Percentiles rank a stretch among this genome's conserved stretches.
Conservation (phyloP, 805 yeast genomes). For the Starmerella sirachaensis region DNA sequence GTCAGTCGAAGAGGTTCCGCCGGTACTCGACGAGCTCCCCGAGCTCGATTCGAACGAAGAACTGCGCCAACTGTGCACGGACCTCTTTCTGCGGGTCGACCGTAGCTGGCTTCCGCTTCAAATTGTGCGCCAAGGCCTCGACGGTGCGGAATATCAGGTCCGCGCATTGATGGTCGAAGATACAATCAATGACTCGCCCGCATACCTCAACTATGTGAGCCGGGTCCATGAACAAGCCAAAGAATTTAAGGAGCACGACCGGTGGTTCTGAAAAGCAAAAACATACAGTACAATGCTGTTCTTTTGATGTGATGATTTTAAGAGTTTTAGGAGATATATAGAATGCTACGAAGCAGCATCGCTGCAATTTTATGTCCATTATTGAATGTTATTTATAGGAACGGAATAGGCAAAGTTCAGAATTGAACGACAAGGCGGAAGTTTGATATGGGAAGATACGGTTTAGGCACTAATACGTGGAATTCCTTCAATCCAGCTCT, state of each 20-base stretch:
- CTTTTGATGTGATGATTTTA: background rate
- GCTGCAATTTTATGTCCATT: no score
- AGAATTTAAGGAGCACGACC: conserved; percentile 14
- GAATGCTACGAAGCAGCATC: background rate
- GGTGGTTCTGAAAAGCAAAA: conserved; percentile 16
- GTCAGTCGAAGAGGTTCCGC: conserved; percentile 35
- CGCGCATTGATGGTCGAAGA: conserved; percentile 64
- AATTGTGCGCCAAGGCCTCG: conserved; percentile 53
- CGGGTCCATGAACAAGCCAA: conserved; percentile 48
- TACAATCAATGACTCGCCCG: conserved; percentile 30
- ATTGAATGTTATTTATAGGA: no score
- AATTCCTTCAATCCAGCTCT: conserved; percentile 36
- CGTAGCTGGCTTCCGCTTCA: conserved; percentile 39
- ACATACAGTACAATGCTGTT: background rate
- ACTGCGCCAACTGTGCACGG: conserved; percentile 49
- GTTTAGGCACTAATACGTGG: no score
- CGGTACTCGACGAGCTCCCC: conserved; percentile 52
- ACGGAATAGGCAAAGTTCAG: no score
- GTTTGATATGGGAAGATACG: no score
- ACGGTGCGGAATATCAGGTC: conserved; percentile 47
- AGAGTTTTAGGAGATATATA: background rate
- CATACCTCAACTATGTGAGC: conserved; percentile 56
- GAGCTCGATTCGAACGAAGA: conserved; percentile 53
- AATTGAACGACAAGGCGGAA: no score
- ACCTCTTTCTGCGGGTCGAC: conserved; percentile 36